Evolutionary conservation across 1,284 basidiomycete species (phyloP), one percentile per base, ranked within the genome.

Genomic region (Puccinia coronata): DNA sequence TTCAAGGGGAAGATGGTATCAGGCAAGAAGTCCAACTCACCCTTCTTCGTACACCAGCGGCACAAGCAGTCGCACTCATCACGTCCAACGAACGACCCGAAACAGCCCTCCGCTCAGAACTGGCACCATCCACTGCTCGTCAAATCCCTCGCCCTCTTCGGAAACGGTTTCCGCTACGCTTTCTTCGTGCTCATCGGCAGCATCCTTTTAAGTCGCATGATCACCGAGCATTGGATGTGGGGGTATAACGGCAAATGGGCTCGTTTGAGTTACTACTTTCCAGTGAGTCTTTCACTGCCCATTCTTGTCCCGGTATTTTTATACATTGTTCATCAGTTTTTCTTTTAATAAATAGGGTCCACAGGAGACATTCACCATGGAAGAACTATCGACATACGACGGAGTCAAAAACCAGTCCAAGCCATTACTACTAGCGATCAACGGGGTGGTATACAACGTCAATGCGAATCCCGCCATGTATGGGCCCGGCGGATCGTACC

Each of bases 21-120:
- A 51, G 90, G 90, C 82, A 94, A 93, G 87, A 86, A 89, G 78
- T 92, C 93, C 49, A 94, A 94, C 87, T 88, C 89, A 82, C 93
- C 93, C 28, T 94, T 93, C 86, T 89, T 94, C 72, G 90, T 90
- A 91, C 93, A 87, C 83, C 77, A 79, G 47, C 41, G 65, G 0
- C 65, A 79, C 47, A 69, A 78, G 41, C 47, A 69, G 49, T 47
- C 23, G n/a, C 31, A 47, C 20, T 71, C 47, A 71, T 5, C 69
- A 39, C 20, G 1, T 49, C 69, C 47, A 25, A 49, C 12, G 3
- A 31, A 16, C 20, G n/a, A n/a, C n/a, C n/a, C n/a, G n/a, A n/a
- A n/a, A n/a, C 39, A 71, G 39, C 36, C 20, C 51, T 11, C 25
- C 25, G 11, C 67, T 69, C 65, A 69, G 41, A 34, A 31, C 11